Evolutionary conservation across 768 basidiomycete genomes (phyloP), one percentile per base, ranked within the genome.

Genomic region (Tephrocybe sp.): DNA sequence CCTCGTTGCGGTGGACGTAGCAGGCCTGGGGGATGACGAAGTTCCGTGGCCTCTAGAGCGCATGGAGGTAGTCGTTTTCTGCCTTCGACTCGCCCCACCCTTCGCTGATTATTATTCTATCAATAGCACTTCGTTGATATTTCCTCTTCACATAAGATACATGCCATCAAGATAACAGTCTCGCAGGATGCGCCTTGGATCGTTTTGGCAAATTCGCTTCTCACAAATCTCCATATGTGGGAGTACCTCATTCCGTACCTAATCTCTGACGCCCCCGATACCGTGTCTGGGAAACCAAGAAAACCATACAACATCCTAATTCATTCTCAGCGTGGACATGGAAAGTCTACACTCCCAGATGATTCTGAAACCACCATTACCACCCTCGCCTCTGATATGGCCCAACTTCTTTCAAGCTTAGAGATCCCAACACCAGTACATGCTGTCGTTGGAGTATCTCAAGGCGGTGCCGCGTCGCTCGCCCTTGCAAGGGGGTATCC

Each of bases 1-100:
- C 57, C 69, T 87, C 25, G 68, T 84, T 11, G 74, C 83, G 0
- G 72, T 81, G 11, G 84, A 87, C 56, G 80, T 87, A 1, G 80
- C 74, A 45, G 83, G 84, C 8, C 65, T 74, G 55, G 72, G 75
- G 0, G 73, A 79, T 38, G 61, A 65, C 17, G 59, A 63, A 11
- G 75, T 79, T 4, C 76, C 79, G 8, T 81, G 79, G 78, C 79
- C 78, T 2, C 54, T 77, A 21, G 72, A 79, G 21, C 68, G 67
- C 38, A 66, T 70, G 50, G 77, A 79, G 65, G 78, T 76, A 53
- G 51, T 58, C 36, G 15, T 36, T 17, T 3, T 30, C 23, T 20
- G 8, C 25, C 12, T 32, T 37, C 14, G 15, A 14, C 5, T 11
- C 6, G 28, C 11, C 5, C 5, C 21, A 39, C 38, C 20, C 3